Base-by-base conservation (phyloP, 805 yeast species). In the Monosporozyma solicola region DNA sequence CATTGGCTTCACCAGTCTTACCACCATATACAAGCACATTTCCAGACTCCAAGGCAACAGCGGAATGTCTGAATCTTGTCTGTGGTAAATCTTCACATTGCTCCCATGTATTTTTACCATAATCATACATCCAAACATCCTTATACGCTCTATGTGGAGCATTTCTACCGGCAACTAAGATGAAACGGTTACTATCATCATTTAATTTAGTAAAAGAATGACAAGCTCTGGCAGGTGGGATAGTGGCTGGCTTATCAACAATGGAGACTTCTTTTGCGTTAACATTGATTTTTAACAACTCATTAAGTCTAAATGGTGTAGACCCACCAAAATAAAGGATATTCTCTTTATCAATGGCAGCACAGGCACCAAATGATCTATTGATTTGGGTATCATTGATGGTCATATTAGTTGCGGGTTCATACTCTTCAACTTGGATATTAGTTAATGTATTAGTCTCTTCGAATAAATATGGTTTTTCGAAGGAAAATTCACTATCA, bases 101-200 rank as follows among this genome's bases (percentile, higher is more conserved):
- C 1, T 45, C 50, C 89, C 89, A 84, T 39, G 47, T 31, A 5
- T 49, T 44, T 2, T 49, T 37, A 2, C 37, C 41, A 9, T 39
- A 16, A 48, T 54, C 41, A 5, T 75, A 61, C 3, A 65, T 50
- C 80, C 82, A 80, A 32, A 70, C 61, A 48, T 80, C 84, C 5
- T 59, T 32, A 25, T 79, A 62, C 0, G 72, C 68, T 9, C 65
- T 63, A 2, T 77, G 75, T 0, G 95, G 95, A 1, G 80, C 74
- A 2, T 75, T 67, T 55, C 95, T 74, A 3, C 95, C 95, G 2
- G 94, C 95, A 35, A 80, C 67, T 3, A 84, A 55, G 1, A 83
- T 52, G 0, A 35, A 44, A 10, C 29, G 31, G 31, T n/a, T 33
- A 1, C 63, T 62, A 13, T 63, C 57, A 2, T 54, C 59, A 5